Base-by-base conservation (phyloP, 257 asterid species). In the Handroanthus guayacan region DNA sequence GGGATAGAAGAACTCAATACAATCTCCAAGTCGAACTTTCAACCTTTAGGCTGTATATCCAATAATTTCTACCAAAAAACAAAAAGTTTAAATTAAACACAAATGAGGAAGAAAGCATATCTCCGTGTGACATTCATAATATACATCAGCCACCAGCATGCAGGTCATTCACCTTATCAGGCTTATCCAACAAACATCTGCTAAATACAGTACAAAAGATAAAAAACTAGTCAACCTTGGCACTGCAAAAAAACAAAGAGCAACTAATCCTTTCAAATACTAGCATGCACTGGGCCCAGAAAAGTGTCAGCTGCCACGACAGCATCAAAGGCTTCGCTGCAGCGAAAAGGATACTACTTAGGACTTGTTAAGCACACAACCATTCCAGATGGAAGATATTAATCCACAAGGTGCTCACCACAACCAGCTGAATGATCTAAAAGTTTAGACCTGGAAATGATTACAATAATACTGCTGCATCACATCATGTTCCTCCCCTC, bases 401-500 rank as follows among this genome's bases (percentile, higher is more conserved):
- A 55, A 55, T 14, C 4, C 39, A 63, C 43, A 65, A 44, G 18
- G 51, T 43, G 39, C 71, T 61, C 61, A 62, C 63, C 69, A 50
- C 60, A 58, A 78, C 31, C 62, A 62, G 65, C 47, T 62, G 63
- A 68, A 12, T 6, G 65, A 65, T 14, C 34, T 31, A 58, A 31
- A 68, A 56, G 36, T n/a, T n/a, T n/a, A 16, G 38, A 75, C 12
- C 20, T 9, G 9, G 18, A 62, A 62, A 9, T 51, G 47, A 65
- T 68, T 17, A 61, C 52, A 16, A 51, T 54, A 31, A 34, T 55
- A 34, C 44, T 61, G 38, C 18, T 43, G 67, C 61, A 51, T 71
- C 82, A 74, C 16, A 18, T 45, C 51, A 79, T 4, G 66, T 75
- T 6, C 56, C 45, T 64, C 17, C 67, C 74, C 34, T 17, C 52